Evolutionary conservation across 495 filamentous ascomycete genomes (phyloP).

Genomic region (Platismatia glauca): DNA sequence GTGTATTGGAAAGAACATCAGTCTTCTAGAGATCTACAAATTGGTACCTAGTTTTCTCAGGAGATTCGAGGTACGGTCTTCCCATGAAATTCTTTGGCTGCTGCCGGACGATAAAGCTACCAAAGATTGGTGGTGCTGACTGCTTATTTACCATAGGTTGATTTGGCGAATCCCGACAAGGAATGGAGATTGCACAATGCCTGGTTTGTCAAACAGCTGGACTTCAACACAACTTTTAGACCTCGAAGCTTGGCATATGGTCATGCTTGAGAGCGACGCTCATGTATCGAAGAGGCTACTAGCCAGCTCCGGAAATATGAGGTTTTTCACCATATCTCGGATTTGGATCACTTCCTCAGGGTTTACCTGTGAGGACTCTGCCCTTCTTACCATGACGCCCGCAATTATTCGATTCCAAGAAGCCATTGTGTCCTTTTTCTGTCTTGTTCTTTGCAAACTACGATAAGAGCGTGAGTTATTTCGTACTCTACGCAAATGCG

Average conservation of each 20-base stretch:
- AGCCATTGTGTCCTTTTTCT: not conserved
- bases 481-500: not conserved
- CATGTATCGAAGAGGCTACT: not conserved
- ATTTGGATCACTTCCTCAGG: not conserved
- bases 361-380: not conserved
- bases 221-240: conserved; percentile 51
- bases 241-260: conserved; percentile 3
- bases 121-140: not conserved
- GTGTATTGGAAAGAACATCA: conserved; percentile 58
- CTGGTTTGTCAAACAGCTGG: conserved; percentile 63
- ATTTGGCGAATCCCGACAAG: conserved; percentile 23
- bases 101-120: not conserved
- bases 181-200: conserved; percentile 47
- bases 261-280: not conserved
- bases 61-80: conserved; percentile 45
- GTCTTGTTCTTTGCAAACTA: not conserved
- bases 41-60: conserved; percentile 40
- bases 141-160: conserved; percentile 26
- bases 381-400: not conserved
- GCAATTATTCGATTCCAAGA: not conserved
- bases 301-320: not conserved
- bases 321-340: not conserved
- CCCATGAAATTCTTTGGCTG: not conserved
- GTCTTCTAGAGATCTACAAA: conserved; percentile 48
- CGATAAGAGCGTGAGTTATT: not conserved